Evolutionary conservation across 2,329 filamentous ascomycete genomes (phyloP).

Genomic region (Didymella sp.): DNA sequence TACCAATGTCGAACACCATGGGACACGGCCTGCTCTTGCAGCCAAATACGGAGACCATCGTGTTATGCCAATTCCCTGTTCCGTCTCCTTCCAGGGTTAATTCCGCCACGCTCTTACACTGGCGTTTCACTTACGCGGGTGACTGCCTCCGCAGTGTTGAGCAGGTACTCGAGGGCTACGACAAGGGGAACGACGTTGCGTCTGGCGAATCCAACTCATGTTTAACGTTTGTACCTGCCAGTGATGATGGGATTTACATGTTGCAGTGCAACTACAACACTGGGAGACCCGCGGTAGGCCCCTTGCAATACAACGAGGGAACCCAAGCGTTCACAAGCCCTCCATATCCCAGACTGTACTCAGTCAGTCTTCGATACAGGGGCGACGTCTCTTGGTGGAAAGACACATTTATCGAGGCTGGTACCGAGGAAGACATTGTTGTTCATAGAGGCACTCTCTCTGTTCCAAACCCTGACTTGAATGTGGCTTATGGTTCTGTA

Average conservation of each 20-base stretch:
- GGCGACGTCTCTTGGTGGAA: slow-evolving; percentile 26
- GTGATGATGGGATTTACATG: slow-evolving; percentile 9
- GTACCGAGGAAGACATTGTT: background rate
- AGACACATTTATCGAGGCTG: slow-evolving; percentile 19
- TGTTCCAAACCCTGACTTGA: background rate
- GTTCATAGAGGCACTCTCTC: slow-evolving; percentile 2
- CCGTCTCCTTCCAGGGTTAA: background rate
- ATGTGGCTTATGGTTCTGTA: no score
- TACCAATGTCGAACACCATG: background rate
- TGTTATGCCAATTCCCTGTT: background rate
- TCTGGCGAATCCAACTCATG: background rate
- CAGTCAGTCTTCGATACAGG: background rate
- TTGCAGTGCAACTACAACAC: background rate
- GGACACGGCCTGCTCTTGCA: slow-evolving; percentile 13
- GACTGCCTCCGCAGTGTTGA: background rate
- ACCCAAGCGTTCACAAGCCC: slow-evolving; percentile 14
- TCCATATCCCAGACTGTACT: background rate
- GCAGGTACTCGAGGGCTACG: background rate
- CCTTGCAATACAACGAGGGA: slow-evolving; percentile 26
- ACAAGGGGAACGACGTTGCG: background rate
- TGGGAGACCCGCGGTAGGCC: background rate
- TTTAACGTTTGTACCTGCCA: slow-evolving; percentile 3
- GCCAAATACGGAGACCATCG: slow-evolving; percentile 22
- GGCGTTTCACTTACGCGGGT: slow-evolving; percentile 26
- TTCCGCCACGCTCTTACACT: background rate